Base-by-base conservation (phyloP, 768 basidiomycete genomes). In the Boletus eberwhitei region DNA sequence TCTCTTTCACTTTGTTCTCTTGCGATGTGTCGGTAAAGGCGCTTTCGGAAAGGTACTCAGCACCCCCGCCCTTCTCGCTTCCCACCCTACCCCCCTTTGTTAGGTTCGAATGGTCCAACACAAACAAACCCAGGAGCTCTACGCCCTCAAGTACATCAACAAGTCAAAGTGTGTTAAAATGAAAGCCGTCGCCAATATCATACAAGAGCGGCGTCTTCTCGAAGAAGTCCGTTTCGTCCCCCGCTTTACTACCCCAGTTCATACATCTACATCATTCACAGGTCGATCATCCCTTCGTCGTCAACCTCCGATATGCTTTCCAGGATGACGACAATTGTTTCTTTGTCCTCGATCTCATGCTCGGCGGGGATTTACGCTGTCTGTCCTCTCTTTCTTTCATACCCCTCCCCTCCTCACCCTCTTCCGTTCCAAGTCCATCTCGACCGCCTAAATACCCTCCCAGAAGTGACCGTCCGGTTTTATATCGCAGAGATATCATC, bases 91-190 rank as follows among this genome's bases (percentile, higher is more conserved):
- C 17, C 39, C 17, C 39, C 21, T 52, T 46, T 21, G 48, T 39
- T 60, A 98, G 96, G 96, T 99, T 75, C 89, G 97, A 41, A 96
- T 99, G 56, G 97, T 99, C 8, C 96, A 99, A 73, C 97, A 98
- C 77, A 99, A 98, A 69, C 92, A 98, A 72, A 90, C 93, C n/a
- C 88, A 92, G 58, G 89, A 93, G 17, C 80, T 99, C 42, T 98
- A 94, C 65, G 97, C 97, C 6, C 85, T 99, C 72, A 99, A 99
- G 73, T 99, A 99, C 75, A 99, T 99, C 74, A 98, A 98, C 79
- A 99, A 99, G 73, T 71, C 89, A 39, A 95, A 96, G 78, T 97
- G 90, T 62, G 93, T 97, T 58, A 95, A 95, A 79, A 97, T 97
- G 93, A 95, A 94, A 66, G 95, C 95, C 2, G 94, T 98, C 36